Evolutionary conservation across 495 filamentous ascomycete species (phyloP).

Genomic region (Hypoxylon fuscum): DNA sequence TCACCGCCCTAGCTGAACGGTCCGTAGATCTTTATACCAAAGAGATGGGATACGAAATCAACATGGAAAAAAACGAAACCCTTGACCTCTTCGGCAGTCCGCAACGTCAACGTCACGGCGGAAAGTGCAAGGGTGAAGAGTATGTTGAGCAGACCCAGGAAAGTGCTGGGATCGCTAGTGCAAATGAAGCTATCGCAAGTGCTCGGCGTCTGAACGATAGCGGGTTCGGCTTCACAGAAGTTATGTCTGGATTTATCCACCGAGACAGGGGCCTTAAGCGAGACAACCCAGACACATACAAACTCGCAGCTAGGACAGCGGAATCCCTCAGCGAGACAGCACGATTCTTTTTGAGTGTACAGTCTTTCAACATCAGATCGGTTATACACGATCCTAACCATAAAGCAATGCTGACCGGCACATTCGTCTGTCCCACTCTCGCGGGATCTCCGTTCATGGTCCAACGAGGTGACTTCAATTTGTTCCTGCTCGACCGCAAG

Average conservation of each 20-base stretch:
- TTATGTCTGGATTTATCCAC: conserved; percentile 71
- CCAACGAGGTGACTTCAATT: conserved; percentile 64
- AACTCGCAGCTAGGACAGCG: conserved; percentile 63
- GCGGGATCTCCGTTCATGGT: conserved; percentile 68
- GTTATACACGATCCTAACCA: conserved; percentile 59
- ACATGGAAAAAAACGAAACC: conserved; percentile 60
- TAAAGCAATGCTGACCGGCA: conserved; percentile 66
- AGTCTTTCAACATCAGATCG: conserved; percentile 59
- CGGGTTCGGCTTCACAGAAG: conserved; percentile 68
- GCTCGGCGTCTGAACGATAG: conserved; percentile 54
- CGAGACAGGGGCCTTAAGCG: conserved; percentile 56
- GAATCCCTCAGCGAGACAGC: conserved; percentile 62
- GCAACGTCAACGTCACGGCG: conserved; percentile 34
- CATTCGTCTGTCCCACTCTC: conserved; percentile 67
- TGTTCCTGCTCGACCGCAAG: conserved; percentile 63
- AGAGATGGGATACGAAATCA: conserved; percentile 55
- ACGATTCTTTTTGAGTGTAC: conserved; percentile 68
- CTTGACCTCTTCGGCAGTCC: conserved; percentile 58
- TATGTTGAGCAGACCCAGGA: conserved; percentile 42
- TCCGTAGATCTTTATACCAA: conserved; percentile 60
- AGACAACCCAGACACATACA: conserved; percentile 60
- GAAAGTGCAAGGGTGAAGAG: conserved; percentile 10
- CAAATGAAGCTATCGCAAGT: conserved; percentile 50
- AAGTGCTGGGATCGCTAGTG: conserved; percentile 42
- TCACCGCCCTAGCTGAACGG: conserved; percentile 72